These are phyloP conservation scores for Penstemon barbatus DNA, from an alignment of 257 asterid species.

Conservation along the genomic window DNA sequence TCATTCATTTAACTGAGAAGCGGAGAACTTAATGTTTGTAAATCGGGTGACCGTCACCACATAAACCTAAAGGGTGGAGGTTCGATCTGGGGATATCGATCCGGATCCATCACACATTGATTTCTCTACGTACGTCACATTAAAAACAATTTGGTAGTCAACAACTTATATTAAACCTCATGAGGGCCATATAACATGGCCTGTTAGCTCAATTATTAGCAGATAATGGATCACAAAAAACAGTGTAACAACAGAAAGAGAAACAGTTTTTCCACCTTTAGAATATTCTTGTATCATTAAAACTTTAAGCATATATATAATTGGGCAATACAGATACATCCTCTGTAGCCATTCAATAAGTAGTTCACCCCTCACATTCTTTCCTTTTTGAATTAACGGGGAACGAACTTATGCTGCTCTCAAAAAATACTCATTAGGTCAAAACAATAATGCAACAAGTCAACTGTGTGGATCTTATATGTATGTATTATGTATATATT, in stretches of 20 bases:
- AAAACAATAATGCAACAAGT: constrained; percentile 29
- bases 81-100: no score
- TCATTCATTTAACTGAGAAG: no score
- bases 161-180: neutral
- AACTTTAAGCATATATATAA: neutral
- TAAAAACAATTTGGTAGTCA: constrained; percentile 14
- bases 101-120: no score
- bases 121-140: no score
- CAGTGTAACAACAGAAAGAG: neutral
- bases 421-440: constrained; percentile 19
- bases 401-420: constrained; percentile 26
- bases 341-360: constrained; percentile 31
- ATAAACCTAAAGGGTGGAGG: no score
- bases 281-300: constrained; percentile 29
- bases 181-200: constrained; percentile 32
- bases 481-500: neutral
- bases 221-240: constrained; percentile 8
- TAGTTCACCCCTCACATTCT: neutral
- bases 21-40: no score
- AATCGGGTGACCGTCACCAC: no score
- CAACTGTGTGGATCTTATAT: neutral
- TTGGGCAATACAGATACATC: constrained; percentile 23
- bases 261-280: neutral
- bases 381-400: constrained; percentile 1
- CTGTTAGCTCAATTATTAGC: constrained; percentile 33